phyloP scores from a whole-genome alignment of 768 basidiomycete species.

The Pholiota molesta region DNA sequence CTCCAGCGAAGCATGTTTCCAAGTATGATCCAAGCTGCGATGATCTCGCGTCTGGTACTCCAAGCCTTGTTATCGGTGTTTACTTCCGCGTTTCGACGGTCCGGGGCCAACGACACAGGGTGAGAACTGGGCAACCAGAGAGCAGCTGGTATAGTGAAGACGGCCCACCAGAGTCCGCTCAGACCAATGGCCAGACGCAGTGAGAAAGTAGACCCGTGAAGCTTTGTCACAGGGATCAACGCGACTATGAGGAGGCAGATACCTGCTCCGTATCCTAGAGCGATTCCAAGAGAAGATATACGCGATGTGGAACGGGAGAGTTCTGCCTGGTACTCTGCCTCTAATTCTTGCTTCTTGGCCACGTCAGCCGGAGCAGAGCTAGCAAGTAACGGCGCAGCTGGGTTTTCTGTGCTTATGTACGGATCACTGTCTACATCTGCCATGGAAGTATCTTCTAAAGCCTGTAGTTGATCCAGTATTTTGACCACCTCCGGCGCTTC shows the following conservation, averaged over 20 bases:
- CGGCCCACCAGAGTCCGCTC: slow-evolving; percentile 88
- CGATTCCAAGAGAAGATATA: slow-evolving; percentile 85
- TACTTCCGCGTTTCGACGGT: slow-evolving; percentile 15
- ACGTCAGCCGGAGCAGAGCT: slow-evolving; percentile 10
- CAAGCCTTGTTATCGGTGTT: slow-evolving; percentile 35
- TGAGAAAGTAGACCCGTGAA: slow-evolving; percentile 78
- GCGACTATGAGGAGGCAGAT: slow-evolving; percentile 75
- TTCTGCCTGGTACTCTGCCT: slow-evolving; percentile 50
- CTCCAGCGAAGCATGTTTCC: slow-evolving; percentile 72
- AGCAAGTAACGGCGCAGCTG: slow-evolving; percentile 43
- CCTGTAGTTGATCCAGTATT: slow-evolving; percentile 34
- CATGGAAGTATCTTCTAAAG: slow-evolving; percentile 13
- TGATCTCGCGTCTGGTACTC: slow-evolving; percentile 55
- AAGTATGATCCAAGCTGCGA: slow-evolving; percentile 74
- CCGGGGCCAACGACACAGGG: slow-evolving; percentile 4
- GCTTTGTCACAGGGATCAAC: slow-evolving; percentile 72
- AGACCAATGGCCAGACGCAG: slow-evolving; percentile 83
- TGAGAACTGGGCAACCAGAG: slow-evolving; percentile 64
- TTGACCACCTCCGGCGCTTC: slow-evolving; percentile 61
- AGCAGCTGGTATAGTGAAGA: slow-evolving; percentile 79
- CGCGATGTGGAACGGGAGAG: slow-evolving; percentile 78
- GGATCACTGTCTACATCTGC: slow-evolving; percentile 16
- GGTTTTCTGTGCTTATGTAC: slow-evolving; percentile 27
- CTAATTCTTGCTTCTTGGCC: slow-evolving; percentile 25
- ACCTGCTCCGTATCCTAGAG: slow-evolving; percentile 84